These are phyloP conservation scores for Lecanicillium sp. DNA, from an alignment of 2,329 filamentous ascomycete species.

Conservation along the genomic window DNA sequence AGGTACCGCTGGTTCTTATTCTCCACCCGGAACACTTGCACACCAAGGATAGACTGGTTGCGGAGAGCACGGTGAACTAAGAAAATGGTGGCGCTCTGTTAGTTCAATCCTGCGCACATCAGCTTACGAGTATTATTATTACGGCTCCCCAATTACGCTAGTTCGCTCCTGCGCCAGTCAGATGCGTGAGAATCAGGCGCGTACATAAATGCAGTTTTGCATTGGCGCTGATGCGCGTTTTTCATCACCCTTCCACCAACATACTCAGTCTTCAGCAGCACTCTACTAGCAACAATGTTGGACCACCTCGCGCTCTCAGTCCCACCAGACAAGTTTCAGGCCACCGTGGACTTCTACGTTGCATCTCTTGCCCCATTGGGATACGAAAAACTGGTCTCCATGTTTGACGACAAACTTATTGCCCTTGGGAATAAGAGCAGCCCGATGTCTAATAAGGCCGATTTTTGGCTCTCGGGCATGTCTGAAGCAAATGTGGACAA, in stretches of 20 bases:
- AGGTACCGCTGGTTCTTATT: no score
- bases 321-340: conserved; percentile 6
- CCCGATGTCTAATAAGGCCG: conserved; percentile 2
- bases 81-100: no score
- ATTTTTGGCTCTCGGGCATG: conserved; percentile 9
- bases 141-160: no score
- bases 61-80: no score
- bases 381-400: conserved; percentile 7
- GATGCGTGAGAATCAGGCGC: no score
- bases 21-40: no score
- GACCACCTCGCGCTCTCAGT: conserved; percentile 9
- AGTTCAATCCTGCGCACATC: no score
- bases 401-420: conserved; percentile 6
- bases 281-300: not conserved
- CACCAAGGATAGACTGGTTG: no score
- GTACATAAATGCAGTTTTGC: no score
- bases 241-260: not conserved
- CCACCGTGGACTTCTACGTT: conserved; percentile 6
- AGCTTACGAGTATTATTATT: no score
- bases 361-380: conserved; percentile 6
- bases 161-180: no score
- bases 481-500: not conserved
- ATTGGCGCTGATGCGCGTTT: no score
- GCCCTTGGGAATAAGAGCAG: conserved; percentile 7
- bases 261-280: not conserved